These are phyloP conservation scores for Penicillium sumatraense DNA, from an alignment of 2,329 filamentous ascomycete genomes.

Conservation along the genomic window DNA sequence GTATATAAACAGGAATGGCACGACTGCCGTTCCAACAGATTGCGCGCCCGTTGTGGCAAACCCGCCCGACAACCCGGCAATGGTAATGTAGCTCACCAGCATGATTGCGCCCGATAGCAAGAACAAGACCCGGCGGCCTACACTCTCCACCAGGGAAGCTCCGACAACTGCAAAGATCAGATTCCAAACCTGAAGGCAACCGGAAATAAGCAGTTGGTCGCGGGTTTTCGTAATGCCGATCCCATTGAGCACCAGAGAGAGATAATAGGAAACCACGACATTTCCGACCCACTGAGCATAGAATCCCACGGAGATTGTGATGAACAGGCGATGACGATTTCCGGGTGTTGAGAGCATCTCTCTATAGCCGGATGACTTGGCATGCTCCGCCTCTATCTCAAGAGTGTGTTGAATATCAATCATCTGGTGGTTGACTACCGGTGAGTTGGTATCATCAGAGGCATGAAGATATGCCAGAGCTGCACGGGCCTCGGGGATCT, in stretches of 20 bases:
- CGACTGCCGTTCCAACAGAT: conserved; percentile 31
- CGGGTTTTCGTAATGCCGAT: conserved; percentile 39
- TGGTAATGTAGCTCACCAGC: conserved; percentile 23
- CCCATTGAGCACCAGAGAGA: conserved; percentile 40
- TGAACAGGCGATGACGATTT: conserved; percentile 59
- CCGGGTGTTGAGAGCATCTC: conserved; percentile 43
- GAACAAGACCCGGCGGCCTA: conserved; percentile 27
- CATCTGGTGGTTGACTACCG: background rate
- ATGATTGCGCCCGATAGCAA: conserved; percentile 23
- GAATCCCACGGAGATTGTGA: conserved; percentile 58
- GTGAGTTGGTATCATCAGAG: background rate
- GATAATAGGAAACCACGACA: conserved; percentile 46
- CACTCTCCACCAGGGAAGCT: conserved; percentile 21
- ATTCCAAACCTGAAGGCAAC: conserved; percentile 30
- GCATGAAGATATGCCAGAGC: background rate
- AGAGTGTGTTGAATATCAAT: background rate
- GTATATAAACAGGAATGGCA: conserved; percentile 17
- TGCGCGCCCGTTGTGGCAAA: background rate
- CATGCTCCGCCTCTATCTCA: background rate
- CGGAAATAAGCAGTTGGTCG: conserved; percentile 41
- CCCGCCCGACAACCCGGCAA: conserved; percentile 22
- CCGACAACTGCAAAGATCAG: conserved; percentile 23
- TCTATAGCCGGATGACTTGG: background rate
- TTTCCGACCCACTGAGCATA: conserved; percentile 65
- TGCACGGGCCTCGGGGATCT: background rate